These are phyloP conservation scores for Candida tallmaniae DNA, from an alignment of 805 yeast genomes.

Conservation along the genomic window DNA sequence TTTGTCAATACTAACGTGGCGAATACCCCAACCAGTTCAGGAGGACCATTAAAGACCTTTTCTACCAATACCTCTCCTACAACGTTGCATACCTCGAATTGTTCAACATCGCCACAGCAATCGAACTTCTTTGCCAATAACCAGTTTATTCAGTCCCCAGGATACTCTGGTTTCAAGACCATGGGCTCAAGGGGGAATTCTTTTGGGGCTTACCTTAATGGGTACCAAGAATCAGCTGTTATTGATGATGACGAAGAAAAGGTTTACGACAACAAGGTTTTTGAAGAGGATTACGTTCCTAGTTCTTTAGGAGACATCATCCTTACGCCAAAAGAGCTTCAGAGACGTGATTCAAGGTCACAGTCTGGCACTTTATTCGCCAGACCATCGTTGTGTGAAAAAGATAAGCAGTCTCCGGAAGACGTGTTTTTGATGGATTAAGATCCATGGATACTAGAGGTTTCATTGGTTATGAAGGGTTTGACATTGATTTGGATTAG, in stretches of 20 bases:
- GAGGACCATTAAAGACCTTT: slow-evolving; percentile 9
- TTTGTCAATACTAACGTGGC: too few species aligned
- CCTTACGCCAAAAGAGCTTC: slow-evolving; percentile 74
- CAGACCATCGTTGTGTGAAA: too few species aligned
- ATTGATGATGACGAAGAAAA: slow-evolving; percentile 27
- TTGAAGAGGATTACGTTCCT: slow-evolving; percentile 79
- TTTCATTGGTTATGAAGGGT: background rate
- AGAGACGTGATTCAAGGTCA: slow-evolving; percentile 62
- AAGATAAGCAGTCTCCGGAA: slow-evolving; percentile 13
- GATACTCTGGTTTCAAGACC: too few species aligned
- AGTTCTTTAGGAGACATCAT: slow-evolving; percentile 69
- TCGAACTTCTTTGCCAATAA: slow-evolving; percentile 10
- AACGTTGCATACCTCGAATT: slow-evolving; percentile 1
- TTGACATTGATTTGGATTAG: too few species aligned
- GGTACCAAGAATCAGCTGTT: slow-evolving; percentile 8
- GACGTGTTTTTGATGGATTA: slow-evolving; percentile 40
- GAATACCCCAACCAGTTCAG: too few species aligned
- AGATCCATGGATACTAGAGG: background rate
- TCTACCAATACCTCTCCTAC: slow-evolving; percentile 14
- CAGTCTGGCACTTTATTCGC: slow-evolving; percentile 39
- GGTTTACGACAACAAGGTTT: slow-evolving; percentile 19
- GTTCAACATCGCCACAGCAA: slow-evolving; percentile 8
- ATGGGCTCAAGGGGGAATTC: slow-evolving; percentile 8
- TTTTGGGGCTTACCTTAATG: slow-evolving; percentile 12
- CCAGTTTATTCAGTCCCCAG: slow-evolving; percentile 8